Conservation (phyloP, 345 rosid species). For the Kandelia obovata region DNA sequence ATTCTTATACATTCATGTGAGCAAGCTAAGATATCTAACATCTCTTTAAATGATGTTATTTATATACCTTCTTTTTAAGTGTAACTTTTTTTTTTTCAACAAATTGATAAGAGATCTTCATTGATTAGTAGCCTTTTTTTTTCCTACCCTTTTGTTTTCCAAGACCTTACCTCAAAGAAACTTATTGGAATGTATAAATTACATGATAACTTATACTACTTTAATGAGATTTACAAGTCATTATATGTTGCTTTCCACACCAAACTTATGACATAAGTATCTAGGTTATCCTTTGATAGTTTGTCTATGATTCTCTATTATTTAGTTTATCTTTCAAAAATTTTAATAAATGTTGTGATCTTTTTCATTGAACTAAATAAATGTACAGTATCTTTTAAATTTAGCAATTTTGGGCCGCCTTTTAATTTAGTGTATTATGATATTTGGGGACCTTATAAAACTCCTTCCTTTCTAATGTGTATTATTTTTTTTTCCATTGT, state of each 20-base stretch:
- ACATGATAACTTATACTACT: constrained; percentile 11
- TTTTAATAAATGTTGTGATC: not conserved
- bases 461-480: not conserved
- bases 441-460: not conserved
- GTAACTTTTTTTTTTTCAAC: not conserved
- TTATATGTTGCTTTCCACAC: not conserved
- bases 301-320: not conserved
- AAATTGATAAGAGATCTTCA: not conserved
- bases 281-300: not conserved
- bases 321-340: not conserved
- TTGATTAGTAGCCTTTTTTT: not conserved
- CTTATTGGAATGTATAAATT: constrained; percentile 7
- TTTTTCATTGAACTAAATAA: not conserved
- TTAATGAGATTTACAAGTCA: not conserved
- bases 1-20: not conserved
- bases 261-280: not conserved
- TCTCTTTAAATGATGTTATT: not conserved
- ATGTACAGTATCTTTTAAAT: not conserved
- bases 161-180: not conserved
- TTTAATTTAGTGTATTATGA: not conserved
- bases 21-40: not conserved
- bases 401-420: not conserved
- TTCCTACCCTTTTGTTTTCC: constrained; percentile 1
- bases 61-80: not conserved
- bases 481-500: not conserved